These are phyloP conservation scores for Talaromyces rugulosus DNA, from an alignment of 2,329 filamentous ascomycete species.

Conservation along the genomic window DNA sequence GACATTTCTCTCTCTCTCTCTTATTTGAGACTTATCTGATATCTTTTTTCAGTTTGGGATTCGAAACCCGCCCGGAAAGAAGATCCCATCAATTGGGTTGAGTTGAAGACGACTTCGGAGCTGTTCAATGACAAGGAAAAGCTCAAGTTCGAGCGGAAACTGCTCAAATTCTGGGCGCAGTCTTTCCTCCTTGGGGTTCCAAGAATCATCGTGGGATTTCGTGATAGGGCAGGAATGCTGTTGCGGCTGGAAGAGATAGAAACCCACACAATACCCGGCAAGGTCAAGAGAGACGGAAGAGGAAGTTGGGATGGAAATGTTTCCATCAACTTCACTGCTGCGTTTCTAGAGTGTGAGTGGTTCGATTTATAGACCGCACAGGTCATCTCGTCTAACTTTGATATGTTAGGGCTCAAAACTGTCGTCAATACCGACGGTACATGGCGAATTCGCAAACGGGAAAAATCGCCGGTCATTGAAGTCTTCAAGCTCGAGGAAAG, in stretches of 20 bases:
- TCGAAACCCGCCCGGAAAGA: conserved; percentile 64
- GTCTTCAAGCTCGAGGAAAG: conserved; percentile 69
- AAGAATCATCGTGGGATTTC: conserved; percentile 86
- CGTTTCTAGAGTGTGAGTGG: conserved; percentile 69
- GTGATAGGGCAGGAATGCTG: conserved; percentile 68
- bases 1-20: background rate
- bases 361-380: background rate
- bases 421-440: conserved; percentile 66
- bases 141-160: conserved; percentile 77
- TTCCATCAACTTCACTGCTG: conserved; percentile 84
- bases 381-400: conserved; percentile 13
- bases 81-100: conserved; percentile 82
- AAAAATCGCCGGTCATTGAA: conserved; percentile 63
- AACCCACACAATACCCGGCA: conserved; percentile 72
- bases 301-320: conserved; percentile 84
- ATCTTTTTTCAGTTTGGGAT: conserved; percentile 66
- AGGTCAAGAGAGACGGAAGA: conserved; percentile 63
- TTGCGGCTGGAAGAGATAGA: conserved; percentile 71
- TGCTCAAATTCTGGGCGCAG: conserved; percentile 95
- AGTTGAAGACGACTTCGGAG: conserved; percentile 84
- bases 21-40: conserved; percentile 4
- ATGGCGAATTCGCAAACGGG: conserved; percentile 70
- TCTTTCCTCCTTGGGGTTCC: conserved; percentile 91
- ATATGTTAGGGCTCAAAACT: conserved; percentile 53
- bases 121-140: conserved; percentile 65